phyloP scores from a whole-genome alignment of 176 grass and related monocot genomes.

The Themeda triandra region DNA sequence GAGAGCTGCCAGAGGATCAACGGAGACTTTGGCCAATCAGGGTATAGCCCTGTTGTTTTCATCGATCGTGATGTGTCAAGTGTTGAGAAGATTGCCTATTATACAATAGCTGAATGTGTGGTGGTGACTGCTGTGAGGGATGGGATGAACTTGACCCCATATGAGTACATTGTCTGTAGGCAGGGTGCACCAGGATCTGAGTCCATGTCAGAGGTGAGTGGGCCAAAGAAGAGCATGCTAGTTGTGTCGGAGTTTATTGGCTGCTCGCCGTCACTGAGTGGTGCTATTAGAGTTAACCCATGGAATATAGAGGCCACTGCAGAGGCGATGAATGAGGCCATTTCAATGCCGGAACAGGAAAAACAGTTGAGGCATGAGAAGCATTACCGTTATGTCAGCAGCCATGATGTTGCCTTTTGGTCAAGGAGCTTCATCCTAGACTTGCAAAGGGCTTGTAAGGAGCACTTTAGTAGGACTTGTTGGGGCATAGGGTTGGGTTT shows the following conservation, averaged over 20 bases:
- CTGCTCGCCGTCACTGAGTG: constrained; percentile 89
- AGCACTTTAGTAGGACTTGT: constrained; percentile 83
- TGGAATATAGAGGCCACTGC: constrained; percentile 89
- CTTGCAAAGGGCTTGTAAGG: constrained; percentile 79
- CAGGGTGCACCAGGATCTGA: constrained; percentile 53
- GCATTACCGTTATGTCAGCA: constrained; percentile 88
- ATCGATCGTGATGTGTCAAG: constrained; percentile 63
- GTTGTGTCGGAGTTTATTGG: constrained; percentile 98
- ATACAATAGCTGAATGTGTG: constrained; percentile 87
- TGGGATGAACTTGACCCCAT: constrained; percentile 97
- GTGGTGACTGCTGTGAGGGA: constrained; percentile 95
- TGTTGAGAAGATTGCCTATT: constrained; percentile 93
- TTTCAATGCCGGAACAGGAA: constrained; percentile 70
- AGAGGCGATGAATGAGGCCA: constrained; percentile 86
- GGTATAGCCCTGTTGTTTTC: constrained; percentile 79
- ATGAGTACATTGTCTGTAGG: constrained; percentile 92
- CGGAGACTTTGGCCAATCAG: constrained; percentile 53
- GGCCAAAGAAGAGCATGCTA: constrained; percentile 82
- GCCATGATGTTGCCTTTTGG: constrained; percentile 91
- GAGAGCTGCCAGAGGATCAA: constrained; percentile 79
- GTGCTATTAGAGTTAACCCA: constrained; percentile 88
- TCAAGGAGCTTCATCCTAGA: constrained; percentile 72
- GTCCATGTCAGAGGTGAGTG: constrained; percentile 26
- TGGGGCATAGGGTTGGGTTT: constrained; percentile 98
- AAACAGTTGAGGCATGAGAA: constrained; percentile 95